These are phyloP conservation scores for Ogataea nitratoaversa DNA, from an alignment of 805 yeast species.

Conservation along the genomic window DNA sequence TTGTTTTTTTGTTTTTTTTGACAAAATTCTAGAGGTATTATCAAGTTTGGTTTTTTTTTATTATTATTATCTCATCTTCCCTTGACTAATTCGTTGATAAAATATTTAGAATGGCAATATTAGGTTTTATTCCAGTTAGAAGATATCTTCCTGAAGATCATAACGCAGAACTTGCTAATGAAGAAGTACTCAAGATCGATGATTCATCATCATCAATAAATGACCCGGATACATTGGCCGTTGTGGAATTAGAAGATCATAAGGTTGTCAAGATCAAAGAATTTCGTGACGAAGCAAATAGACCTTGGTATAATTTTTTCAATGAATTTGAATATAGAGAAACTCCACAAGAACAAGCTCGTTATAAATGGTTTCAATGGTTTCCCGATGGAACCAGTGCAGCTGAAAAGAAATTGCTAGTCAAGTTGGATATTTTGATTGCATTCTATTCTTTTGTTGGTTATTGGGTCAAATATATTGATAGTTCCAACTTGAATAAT, in stretches of 20 bases:
- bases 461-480: constrained; percentile 67
- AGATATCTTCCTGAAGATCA: constrained; percentile 12
- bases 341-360: constrained; percentile 28
- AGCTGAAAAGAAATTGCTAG: constrained; percentile 42
- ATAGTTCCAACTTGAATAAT: constrained; percentile 54
- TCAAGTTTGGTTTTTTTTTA: too few relatives aligned
- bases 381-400: constrained; percentile 43
- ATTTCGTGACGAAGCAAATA: constrained; percentile 49
- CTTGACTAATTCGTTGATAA: too few relatives aligned
- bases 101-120: too few relatives aligned
- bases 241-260: constrained; percentile 2
- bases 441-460: constrained; percentile 54
- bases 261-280: constrained; percentile 24
- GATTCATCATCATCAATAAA: not conserved
- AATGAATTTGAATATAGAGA: constrained; percentile 61
- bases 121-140: constrained; percentile 11
- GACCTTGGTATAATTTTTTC: constrained; percentile 53
- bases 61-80: too few relatives aligned
- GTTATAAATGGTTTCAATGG: constrained; percentile 52
- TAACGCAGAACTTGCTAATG: not conserved
- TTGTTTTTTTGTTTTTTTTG: too few relatives aligned
- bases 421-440: constrained; percentile 53
- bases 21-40: too few relatives aligned
- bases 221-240: not conserved
- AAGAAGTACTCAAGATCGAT: not conserved